These are phyloP conservation scores for Hydnum rufescens DNA, from an alignment of 768 basidiomycete genomes.

Conservation along the genomic window DNA sequence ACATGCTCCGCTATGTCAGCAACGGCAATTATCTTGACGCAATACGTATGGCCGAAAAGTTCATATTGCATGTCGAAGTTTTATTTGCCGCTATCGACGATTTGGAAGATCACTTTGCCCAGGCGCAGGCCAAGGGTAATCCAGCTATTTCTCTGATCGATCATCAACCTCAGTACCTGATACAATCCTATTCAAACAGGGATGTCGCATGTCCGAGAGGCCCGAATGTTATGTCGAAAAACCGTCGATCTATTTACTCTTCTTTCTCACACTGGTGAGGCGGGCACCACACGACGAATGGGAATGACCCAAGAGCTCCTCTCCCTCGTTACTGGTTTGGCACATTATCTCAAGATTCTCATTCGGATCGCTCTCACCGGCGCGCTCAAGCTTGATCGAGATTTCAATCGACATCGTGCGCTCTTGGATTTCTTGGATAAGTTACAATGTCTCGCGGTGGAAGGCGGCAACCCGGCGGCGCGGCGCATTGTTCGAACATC, in stretches of 20 bases:
- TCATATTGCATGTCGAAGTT: slow-evolving; percentile 95
- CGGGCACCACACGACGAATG: slow-evolving; percentile 61
- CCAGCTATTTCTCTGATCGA: slow-evolving; percentile 7
- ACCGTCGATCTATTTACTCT: slow-evolving; percentile 96
- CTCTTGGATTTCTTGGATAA: slow-evolving; percentile 84
- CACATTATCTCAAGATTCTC: slow-evolving; percentile 97
- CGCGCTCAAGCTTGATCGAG: slow-evolving; percentile 85
- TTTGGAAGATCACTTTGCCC: slow-evolving; percentile 71
- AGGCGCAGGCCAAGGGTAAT: slow-evolving; percentile 68
- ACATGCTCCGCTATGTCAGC: slow-evolving; percentile 96
- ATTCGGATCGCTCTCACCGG: slow-evolving; percentile 96
- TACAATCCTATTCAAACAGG: slow-evolving; percentile 34
- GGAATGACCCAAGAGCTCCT: slow-evolving; percentile 95
- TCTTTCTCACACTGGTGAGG: slow-evolving; percentile 87
- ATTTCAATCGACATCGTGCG: slow-evolving; percentile 61
- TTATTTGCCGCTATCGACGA: slow-evolving; percentile 95
- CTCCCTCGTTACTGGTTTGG: slow-evolving; percentile 93
- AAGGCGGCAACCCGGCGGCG: slow-evolving; percentile 62
- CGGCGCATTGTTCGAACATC: slow-evolving; percentile 34
- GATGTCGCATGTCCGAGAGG: slow-evolving; percentile 96
- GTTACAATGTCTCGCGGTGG: slow-evolving; percentile 74
- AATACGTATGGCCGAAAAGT: slow-evolving; percentile 95
- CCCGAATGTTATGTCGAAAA: slow-evolving; percentile 95
- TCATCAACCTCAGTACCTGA: not conserved
- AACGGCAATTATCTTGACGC: slow-evolving; percentile 91